A percentile compares a stretch with the other conserved stretches of the same genome.
phyloP scores from a whole-genome alignment of 768 basidiomycete species.

The Leccinellum albellum region DNA sequence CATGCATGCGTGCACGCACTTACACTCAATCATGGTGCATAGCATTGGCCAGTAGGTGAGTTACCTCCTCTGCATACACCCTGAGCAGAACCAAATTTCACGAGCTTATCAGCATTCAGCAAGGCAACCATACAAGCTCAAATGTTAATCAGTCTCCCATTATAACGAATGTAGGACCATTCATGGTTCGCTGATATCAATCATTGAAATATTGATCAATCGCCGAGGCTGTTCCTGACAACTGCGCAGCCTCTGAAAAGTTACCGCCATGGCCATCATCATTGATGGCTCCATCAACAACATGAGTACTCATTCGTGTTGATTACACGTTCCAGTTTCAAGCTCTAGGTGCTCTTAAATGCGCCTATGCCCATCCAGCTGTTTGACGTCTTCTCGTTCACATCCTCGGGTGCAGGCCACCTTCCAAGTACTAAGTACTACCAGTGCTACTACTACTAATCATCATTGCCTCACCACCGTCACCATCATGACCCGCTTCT shows the following conservation, averaged over 20 bases:
- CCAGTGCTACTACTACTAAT: neutral
- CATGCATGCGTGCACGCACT: neutral
- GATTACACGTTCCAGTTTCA: neutral
- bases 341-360: neutral
- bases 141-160: neutral
- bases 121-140: neutral
- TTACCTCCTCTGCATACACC: neutral
- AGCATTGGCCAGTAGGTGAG: neutral
- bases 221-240: neutral
- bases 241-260: neutral
- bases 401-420: conserved; percentile 15
- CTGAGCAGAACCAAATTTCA: neutral
- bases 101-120: neutral
- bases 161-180: neutral
- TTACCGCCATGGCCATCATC: neutral
- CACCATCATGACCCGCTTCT: conserved; percentile 15
- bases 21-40: neutral
- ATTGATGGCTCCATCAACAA: neutral
- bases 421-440: neutral
- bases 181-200: neutral
- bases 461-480: neutral
- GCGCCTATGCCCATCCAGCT: neutral
- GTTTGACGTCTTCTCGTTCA: neutral
- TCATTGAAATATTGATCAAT: neutral
- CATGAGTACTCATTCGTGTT: neutral